These are phyloP conservation scores for Parascedosporium putredinis DNA, from an alignment of 2,329 filamentous ascomycete species.

Conservation along the genomic window DNA sequence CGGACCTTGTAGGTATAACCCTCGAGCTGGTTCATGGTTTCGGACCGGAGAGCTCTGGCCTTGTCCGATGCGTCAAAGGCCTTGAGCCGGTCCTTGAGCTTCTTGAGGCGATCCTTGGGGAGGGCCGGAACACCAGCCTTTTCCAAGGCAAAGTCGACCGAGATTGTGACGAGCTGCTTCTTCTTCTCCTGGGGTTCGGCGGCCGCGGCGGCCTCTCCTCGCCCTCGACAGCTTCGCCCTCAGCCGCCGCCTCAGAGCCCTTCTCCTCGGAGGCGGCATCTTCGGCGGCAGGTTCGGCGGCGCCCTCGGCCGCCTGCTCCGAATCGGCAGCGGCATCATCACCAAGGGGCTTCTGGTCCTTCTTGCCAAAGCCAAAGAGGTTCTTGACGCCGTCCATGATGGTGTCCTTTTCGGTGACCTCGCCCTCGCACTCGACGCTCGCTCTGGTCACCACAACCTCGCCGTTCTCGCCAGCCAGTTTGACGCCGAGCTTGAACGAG, in stretches of 20 bases:
- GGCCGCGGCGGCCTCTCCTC: too few relatives aligned
- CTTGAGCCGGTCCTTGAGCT: slow-evolving; percentile 59
- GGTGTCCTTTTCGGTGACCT: slow-evolving; percentile 61
- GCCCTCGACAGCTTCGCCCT: too few relatives aligned
- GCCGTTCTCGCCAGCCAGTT: slow-evolving; percentile 61
- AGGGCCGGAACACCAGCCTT: slow-evolving; percentile 40
- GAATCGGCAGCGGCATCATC: slow-evolving; percentile 30
- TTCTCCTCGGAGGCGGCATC: slow-evolving; percentile 3
- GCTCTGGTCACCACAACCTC: slow-evolving; percentile 69
- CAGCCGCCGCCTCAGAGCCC: slow-evolving; percentile 14
- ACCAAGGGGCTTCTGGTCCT: slow-evolving; percentile 65
- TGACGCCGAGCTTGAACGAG: slow-evolving; percentile 67
- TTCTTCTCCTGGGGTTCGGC: slow-evolving; percentile 45
- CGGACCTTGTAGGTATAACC: slow-evolving; percentile 82
- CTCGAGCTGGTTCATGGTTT: slow-evolving; percentile 87
- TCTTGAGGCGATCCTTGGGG: slow-evolving; percentile 35
- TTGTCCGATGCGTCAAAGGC: slow-evolving; percentile 82
- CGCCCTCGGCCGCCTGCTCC: slow-evolving; percentile 14
- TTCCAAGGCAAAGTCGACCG: slow-evolving; percentile 37
- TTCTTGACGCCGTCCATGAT: slow-evolving; percentile 94
- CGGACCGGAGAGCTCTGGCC: slow-evolving; percentile 66
- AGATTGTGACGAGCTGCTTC: slow-evolving; percentile 47
- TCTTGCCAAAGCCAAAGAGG: slow-evolving; percentile 87
- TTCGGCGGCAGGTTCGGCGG: slow-evolving; percentile 16
- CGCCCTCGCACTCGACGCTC: slow-evolving; percentile 76